phyloP scores from a whole-genome alignment of 345 rosid species.

The Odontarrhena argentea region DNA sequence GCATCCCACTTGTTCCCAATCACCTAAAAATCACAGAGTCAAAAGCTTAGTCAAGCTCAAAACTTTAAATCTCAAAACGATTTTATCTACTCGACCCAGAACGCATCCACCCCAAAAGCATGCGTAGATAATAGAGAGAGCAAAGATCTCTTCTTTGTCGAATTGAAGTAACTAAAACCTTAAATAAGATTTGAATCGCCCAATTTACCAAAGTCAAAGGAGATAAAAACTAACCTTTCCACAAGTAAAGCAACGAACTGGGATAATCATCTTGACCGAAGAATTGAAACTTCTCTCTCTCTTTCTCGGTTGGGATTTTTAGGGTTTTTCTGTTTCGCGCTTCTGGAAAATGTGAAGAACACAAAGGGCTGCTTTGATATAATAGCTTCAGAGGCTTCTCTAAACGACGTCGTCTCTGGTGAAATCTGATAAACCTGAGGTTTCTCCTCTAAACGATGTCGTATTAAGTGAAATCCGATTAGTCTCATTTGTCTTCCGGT shows the following conservation, averaged over 20 bases:
- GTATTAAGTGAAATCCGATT: too few species aligned
- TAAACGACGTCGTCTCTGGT: background rate
- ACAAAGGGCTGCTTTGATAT: background rate
- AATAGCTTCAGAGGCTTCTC: background rate
- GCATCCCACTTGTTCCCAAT: constrained; percentile 48
- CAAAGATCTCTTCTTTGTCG: background rate
- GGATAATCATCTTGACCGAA: constrained; percentile 42
- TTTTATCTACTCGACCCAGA: constrained; percentile 4
- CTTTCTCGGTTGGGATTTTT: constrained; percentile 24
- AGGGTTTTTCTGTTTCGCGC: constrained; percentile 27
- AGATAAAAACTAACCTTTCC: constrained; percentile 34
- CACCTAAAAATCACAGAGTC: constrained; percentile 33
- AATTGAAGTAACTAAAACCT: constrained; percentile 8
- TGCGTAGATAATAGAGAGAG: background rate
- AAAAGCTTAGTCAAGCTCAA: constrained; percentile 24
- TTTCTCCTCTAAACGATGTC: too few species aligned
- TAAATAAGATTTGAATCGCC: background rate
- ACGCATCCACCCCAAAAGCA: background rate
- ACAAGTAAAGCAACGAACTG: constrained; percentile 46
- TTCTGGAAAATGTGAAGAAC: constrained; percentile 7
- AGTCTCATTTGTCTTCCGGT: too few species aligned
- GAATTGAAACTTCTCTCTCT: constrained; percentile 8
- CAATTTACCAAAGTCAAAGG: background rate
- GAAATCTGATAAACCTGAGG: too few species aligned
- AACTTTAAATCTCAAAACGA: constrained; percentile 8